phyloP scores from a whole-genome alignment of 768 basidiomycete species.

The Boletellus ananas region DNA sequence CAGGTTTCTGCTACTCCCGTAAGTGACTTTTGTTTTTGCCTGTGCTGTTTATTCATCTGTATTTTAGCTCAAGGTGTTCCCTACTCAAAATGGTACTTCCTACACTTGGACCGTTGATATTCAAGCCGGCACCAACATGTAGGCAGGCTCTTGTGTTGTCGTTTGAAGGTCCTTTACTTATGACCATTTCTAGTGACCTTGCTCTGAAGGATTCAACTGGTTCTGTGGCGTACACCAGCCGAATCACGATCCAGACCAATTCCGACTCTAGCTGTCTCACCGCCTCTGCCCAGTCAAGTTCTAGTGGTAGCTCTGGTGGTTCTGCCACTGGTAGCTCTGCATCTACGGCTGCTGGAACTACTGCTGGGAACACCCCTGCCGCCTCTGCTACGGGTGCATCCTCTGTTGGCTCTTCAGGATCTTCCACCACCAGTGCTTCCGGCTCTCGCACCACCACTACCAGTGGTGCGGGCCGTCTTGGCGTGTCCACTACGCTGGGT shows the following conservation, averaged over 20 bases:
- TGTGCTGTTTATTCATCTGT: slow-evolving; percentile 3
- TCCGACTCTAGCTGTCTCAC: slow-evolving; percentile 31
- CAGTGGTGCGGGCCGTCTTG: slow-evolving; percentile 31
- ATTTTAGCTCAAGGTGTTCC: slow-evolving; percentile 52
- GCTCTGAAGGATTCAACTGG: slow-evolving; percentile 59
- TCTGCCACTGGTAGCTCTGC: slow-evolving; percentile 7
- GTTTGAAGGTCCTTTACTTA: not conserved
- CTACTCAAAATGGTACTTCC: slow-evolving; percentile 37
- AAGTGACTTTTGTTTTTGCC: slow-evolving; percentile 14
- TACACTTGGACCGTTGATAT: slow-evolving; percentile 59
- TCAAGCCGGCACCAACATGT: slow-evolving; percentile 44
- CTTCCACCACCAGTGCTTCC: slow-evolving; percentile 20
- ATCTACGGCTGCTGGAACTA: not conserved
- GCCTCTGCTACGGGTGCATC: not conserved
- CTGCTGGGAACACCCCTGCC: slow-evolving; percentile 1
- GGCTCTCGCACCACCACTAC: slow-evolving; percentile 19
- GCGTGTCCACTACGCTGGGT: slow-evolving; percentile 35
- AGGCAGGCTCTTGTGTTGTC: not conserved
- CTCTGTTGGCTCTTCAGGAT: slow-evolving; percentile 1
- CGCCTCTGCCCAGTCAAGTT: slow-evolving; percentile 14
- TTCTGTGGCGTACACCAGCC: slow-evolving; percentile 46
- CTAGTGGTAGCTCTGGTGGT: slow-evolving; percentile 1
- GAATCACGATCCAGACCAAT: slow-evolving; percentile 41
- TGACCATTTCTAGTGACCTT: slow-evolving; percentile 40
- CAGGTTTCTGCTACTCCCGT: slow-evolving; percentile 53